Conservation (phyloP, 306 rosid species). For the Fagus sylvatica region DNA sequence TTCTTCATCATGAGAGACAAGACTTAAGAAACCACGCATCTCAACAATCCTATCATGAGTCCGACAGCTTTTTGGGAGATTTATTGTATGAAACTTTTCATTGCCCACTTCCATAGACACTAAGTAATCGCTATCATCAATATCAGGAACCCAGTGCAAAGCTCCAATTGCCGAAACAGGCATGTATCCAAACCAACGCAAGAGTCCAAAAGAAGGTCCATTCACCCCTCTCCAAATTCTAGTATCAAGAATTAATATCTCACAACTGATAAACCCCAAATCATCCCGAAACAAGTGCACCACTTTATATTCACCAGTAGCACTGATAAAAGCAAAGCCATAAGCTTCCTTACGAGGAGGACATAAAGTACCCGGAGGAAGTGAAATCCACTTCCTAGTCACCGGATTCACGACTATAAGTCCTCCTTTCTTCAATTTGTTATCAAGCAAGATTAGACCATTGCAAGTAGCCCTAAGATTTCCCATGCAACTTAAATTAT, state of each 20-base stretch:
- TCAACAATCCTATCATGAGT: constrained; percentile 40
- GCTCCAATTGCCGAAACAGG: constrained; percentile 51
- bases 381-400: constrained; percentile 42
- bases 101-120: constrained; percentile 38
- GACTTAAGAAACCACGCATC: constrained; percentile 34
- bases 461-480: constrained; percentile 45
- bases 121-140: constrained; percentile 30
- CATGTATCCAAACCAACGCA: constrained; percentile 35
- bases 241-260: constrained; percentile 32
- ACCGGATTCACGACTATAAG: constrained; percentile 51
- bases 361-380: constrained; percentile 47
- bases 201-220: constrained; percentile 48
- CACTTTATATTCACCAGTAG: constrained; percentile 41
- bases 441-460: constrained; percentile 52
- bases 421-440: constrained; percentile 41
- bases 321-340: constrained; percentile 33
- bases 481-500: constrained; percentile 37
- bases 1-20: constrained; percentile 30
- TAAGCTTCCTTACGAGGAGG: constrained; percentile 35
- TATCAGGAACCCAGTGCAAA: constrained; percentile 52
- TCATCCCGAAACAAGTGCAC: constrained; percentile 51
- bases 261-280: constrained; percentile 34
- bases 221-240: constrained; percentile 43
- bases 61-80: constrained; percentile 36
- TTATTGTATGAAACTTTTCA: constrained; percentile 41